These are phyloP conservation scores for Geotrichum ghanense DNA, from an alignment of 805 yeast species.

Conservation along the genomic window DNA sequence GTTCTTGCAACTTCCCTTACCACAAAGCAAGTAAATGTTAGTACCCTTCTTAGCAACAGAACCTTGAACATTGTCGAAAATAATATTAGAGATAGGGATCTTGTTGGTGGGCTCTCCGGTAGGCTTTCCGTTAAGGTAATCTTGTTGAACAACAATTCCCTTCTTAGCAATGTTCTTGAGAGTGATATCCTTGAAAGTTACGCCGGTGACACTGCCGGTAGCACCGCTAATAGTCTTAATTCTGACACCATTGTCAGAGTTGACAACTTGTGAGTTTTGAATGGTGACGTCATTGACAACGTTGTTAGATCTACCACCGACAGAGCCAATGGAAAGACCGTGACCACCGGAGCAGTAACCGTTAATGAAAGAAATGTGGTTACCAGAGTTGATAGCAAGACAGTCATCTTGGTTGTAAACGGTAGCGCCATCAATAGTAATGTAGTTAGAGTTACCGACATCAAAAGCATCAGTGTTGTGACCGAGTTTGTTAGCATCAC, in stretches of 20 bases:
- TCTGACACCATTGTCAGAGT: conserved; percentile 1
- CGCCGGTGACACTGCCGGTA: not conserved
- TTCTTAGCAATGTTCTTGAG: not conserved
- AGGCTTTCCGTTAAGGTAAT: not conserved
- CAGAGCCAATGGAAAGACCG: not conserved
- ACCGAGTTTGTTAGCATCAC: not conserved
- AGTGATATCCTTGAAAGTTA: not conserved
- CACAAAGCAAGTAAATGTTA: not conserved
- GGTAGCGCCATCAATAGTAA: not conserved
- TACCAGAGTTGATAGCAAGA: not conserved
- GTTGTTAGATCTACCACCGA: not conserved
- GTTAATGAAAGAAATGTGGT: not conserved
- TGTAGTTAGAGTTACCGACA: not conserved
- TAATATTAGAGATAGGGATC: not conserved
- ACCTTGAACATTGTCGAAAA: not conserved
- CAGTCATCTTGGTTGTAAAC: not conserved
- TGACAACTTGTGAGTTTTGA: not conserved
- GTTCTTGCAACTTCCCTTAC: not conserved
- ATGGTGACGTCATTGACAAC: not conserved
- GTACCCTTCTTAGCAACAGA: not conserved
- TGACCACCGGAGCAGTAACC: conserved; percentile 1
- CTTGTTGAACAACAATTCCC: not conserved
- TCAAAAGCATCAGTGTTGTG: conserved; percentile 1
- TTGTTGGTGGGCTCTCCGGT: not conserved
- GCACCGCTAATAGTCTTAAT: not conserved